phyloP scores from a whole-genome alignment of 192 early-diverging fungal species.

The Coemansia umbellata region DNA sequence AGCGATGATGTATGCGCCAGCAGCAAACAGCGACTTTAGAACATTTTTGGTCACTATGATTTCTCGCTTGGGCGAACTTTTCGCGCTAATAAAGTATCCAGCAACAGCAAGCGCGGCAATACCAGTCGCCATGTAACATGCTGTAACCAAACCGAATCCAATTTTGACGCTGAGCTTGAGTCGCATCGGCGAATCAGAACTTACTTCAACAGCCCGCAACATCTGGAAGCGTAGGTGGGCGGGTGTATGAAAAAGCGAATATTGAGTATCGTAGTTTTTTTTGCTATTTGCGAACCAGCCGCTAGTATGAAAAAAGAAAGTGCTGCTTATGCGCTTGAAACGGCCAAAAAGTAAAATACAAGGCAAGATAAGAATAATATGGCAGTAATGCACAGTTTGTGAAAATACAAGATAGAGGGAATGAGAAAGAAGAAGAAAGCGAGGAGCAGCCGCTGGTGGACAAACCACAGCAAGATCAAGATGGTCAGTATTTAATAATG shows the following conservation, averaged over 20 bases:
- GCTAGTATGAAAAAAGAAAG: too few species aligned
- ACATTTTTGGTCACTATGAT: constrained; percentile 34
- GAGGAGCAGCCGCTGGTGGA: neutral
- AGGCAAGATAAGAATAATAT: too few species aligned
- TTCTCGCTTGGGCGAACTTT: constrained; percentile 14
- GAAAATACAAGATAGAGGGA: too few species aligned
- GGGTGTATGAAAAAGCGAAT: neutral
- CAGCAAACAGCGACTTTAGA: constrained; percentile 16
- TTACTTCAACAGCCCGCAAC: constrained; percentile 6
- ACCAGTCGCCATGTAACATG: constrained; percentile 32
- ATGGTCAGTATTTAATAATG: too few species aligned
- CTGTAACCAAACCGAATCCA: constrained; percentile 10
- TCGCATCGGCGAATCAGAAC: constrained; percentile 14
- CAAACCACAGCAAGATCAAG: too few species aligned
- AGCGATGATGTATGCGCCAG: constrained; percentile 18
- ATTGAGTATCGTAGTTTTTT: too few species aligned
- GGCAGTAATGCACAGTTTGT: too few species aligned
- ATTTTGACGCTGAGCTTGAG: constrained; percentile 21
- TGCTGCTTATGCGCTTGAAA: too few species aligned
- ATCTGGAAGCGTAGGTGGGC: too few species aligned
- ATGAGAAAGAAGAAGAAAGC: neutral
- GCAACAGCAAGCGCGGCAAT: constrained; percentile 14
- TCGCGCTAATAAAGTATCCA: constrained; percentile 22
- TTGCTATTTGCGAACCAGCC: too few species aligned
- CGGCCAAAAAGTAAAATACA: too few species aligned